Percentiles rank a stretch among this genome's conserved stretches.
Evolutionary conservation across 169 alveolate genomes (phyloP).

Genomic region (Babesia gibsoni): DNA sequence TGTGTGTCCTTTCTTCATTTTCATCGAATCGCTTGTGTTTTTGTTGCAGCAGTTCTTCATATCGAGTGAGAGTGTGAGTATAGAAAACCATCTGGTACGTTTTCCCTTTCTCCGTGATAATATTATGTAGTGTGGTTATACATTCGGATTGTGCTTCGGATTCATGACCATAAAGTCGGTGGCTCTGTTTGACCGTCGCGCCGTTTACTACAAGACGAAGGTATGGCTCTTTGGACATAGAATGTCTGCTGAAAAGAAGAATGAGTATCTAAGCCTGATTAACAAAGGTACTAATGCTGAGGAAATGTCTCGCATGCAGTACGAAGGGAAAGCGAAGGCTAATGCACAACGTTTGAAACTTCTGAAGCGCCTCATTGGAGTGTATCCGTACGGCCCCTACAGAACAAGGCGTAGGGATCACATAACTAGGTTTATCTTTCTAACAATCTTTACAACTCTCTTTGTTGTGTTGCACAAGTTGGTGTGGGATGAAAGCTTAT

Average conservation of each 20-base stretch:
- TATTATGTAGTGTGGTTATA: constrained; percentile 69
- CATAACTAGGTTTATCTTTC: not conserved
- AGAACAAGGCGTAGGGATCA: constrained; percentile 15
- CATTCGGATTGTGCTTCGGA: constrained; percentile 76
- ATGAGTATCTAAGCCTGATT: not conserved
- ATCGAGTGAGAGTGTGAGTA: not conserved
- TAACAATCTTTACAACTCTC: not conserved
- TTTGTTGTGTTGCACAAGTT: not conserved
- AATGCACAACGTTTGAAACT: not conserved
- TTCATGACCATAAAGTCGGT: constrained; percentile 74
- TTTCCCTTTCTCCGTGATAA: not conserved
- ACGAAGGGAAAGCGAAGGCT: constrained; percentile 16
- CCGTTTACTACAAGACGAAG: constrained; percentile 27
- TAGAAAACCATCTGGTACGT: constrained; percentile 16
- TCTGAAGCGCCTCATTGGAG: not conserved
- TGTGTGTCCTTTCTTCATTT: constrained; percentile 70
- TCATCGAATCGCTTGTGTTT: constrained; percentile 56
- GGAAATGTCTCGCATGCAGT: constrained; percentile 15
- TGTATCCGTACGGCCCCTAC: constrained; percentile 15
- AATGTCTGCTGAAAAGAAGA: not conserved
- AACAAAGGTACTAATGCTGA: not conserved
- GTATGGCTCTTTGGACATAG: not conserved
- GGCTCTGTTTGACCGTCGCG: constrained; percentile 68
- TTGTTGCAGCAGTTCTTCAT: not conserved
- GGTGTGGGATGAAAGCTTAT: not conserved